Base-by-base conservation (phyloP, 352 stramenopile genomes). In the Phytophthora fragariae region DNA sequence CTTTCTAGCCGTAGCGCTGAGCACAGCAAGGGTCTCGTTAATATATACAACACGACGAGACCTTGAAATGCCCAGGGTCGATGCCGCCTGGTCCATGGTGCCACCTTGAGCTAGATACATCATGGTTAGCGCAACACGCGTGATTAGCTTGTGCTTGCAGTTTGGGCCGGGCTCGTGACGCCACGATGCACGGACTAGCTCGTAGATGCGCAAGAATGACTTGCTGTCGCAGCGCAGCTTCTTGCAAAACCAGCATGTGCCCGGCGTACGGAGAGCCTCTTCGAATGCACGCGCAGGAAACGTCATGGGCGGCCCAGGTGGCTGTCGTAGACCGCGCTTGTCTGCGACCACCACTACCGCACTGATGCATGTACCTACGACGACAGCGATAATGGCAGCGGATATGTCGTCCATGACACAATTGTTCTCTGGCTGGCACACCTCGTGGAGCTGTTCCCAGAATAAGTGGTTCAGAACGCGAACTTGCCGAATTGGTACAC, bases 41-140 rank as follows among this genome's bases (percentile, higher is more conserved):
- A 77, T 77, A 21, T 70, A 77, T 10, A 58, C 39, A 14, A 76
- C 59, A 47, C 53, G 49, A 9, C 53, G 46, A 56, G 60, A 6
- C 10, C 54, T 65, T 11, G 70, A 66, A 6, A 76, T 69, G 17
- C 62, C 68, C 24, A 76, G 54, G 35, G 35, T 24, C 14, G 58
- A 49, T 11, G 44, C 52, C 14, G 37, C 37, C 37, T 44, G 1
- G 9, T 44, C 37, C 10, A 17, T 17, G 5, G 37, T 44, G 11
- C 37, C 37, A 2, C 37, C 10, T 5, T 44, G 37, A 14, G 37
- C 37, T 5, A 44, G 11, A 2, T 44, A 44, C 2, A 17, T 44
- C 37, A 15, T 44, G 12, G 37, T 17, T 11, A 44, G 37, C 37
- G 2, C 11, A 11, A 44, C 37, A 14, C 37, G 37, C 14, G 17